phyloP scores from a whole-genome alignment of 2,329 filamentous ascomycete genomes.

The Claviceps quebecensis region DNA sequence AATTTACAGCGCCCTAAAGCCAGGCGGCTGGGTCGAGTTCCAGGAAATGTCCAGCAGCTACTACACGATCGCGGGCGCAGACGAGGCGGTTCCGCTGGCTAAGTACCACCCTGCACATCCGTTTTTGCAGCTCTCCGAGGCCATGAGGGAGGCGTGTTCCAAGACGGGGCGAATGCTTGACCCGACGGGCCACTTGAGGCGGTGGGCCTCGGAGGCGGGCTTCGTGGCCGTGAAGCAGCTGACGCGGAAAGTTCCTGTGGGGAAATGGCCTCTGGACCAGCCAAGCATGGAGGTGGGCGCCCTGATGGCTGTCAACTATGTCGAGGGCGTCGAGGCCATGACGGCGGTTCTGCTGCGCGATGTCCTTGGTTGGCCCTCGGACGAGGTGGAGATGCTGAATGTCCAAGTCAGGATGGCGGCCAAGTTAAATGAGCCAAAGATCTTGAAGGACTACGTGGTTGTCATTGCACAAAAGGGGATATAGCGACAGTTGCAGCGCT shows the following conservation, averaged over 20 bases:
- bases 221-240: slow-evolving; percentile 21
- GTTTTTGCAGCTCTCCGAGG: slow-evolving; percentile 16
- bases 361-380: slow-evolving; percentile 23
- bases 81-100: slow-evolving; percentile 18
- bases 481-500: neutral
- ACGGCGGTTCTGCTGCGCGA: slow-evolving; percentile 23
- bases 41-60: slow-evolving; percentile 25
- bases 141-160: slow-evolving; percentile 13
- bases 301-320: slow-evolving; percentile 23
- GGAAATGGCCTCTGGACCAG: slow-evolving; percentile 26
- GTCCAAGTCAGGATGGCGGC: slow-evolving; percentile 11
- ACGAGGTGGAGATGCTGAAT: slow-evolving; percentile 29
- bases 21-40: slow-evolving; percentile 34
- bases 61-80: slow-evolving; percentile 17
- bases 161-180: slow-evolving; percentile 17
- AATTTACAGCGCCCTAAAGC: slow-evolving; percentile 23
- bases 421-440: slow-evolving; percentile 15
- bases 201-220: slow-evolving; percentile 20
- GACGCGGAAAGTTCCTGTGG: slow-evolving; percentile 21
- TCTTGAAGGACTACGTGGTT: slow-evolving; percentile 17
- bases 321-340: slow-evolving; percentile 24
- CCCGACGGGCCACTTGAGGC: slow-evolving; percentile 14
- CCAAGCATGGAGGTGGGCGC: slow-evolving; percentile 24
- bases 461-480: slow-evolving; percentile 16
- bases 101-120: slow-evolving; percentile 16